phyloP scores from a whole-genome alignment of 2,329 filamentous ascomycete genomes.

The Botrytis hyacinthi region DNA sequence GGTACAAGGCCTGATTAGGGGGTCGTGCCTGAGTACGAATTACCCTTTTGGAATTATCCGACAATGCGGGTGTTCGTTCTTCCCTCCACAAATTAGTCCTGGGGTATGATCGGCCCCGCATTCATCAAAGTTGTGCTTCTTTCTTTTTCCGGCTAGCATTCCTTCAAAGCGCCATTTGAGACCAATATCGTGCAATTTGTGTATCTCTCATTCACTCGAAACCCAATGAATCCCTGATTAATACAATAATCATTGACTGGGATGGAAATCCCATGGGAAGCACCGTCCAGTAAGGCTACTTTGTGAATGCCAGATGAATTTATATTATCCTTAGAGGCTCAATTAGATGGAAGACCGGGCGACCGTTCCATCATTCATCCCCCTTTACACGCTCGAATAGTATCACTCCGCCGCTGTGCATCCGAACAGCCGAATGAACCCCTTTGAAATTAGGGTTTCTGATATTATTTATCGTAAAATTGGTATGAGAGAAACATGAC shows the following conservation, averaged over 20 bases:
- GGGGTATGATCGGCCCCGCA: slow-evolving; percentile 19
- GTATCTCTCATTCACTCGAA: not conserved
- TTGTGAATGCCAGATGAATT: not conserved
- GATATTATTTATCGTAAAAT: slow-evolving; percentile 17
- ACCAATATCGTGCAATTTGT: slow-evolving; percentile 8
- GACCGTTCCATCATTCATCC: not conserved
- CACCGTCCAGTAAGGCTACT: not conserved
- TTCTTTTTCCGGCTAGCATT: not conserved
- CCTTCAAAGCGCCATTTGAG: not conserved
- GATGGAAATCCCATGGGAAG: not conserved
- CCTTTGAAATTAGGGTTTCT: slow-evolving; percentile 14
- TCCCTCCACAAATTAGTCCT: slow-evolving; percentile 17
- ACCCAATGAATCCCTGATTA: not conserved
- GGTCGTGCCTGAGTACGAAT: slow-evolving; percentile 11
- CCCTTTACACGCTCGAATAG: slow-evolving; percentile 1
- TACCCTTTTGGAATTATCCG: slow-evolving; percentile 11
- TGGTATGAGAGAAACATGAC: not conserved
- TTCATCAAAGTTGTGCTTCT: slow-evolving; percentile 3
- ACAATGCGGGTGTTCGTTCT: slow-evolving; percentile 11
- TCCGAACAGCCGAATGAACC: slow-evolving; percentile 16
- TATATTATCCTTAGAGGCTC: not conserved
- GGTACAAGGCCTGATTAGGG: not conserved
- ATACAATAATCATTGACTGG: not conserved
- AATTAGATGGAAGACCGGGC: not conserved
- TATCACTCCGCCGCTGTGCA: not conserved